Evolutionary conservation across 2,329 filamentous ascomycete species (phyloP).

Genomic region (Hypoxylon sp.): DNA sequence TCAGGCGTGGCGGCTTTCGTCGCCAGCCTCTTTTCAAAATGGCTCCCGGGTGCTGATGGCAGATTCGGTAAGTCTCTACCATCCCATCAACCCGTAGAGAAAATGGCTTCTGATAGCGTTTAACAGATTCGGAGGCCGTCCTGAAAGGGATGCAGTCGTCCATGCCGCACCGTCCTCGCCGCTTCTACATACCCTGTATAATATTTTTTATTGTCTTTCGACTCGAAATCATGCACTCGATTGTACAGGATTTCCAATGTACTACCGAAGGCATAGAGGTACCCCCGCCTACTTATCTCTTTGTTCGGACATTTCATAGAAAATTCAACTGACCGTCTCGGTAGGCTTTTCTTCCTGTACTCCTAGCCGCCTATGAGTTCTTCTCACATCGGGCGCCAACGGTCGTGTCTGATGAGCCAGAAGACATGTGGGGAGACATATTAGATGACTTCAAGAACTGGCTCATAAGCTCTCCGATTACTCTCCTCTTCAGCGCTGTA

Average conservation of each 20-base stretch:
- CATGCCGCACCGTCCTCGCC: slow-evolving; percentile 56
- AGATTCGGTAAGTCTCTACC: slow-evolving; percentile 51
- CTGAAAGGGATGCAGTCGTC: slow-evolving; percentile 48
- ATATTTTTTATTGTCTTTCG: slow-evolving; percentile 56
- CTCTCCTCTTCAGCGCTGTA: slow-evolving; percentile 48
- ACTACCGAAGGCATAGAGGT: slow-evolving; percentile 59
- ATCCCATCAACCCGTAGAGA: not conserved
- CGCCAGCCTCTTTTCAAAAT: slow-evolving; percentile 53
- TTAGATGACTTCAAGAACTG: slow-evolving; percentile 58
- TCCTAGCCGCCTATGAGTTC: slow-evolving; percentile 56
- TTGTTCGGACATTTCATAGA: not conserved
- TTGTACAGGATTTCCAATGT: slow-evolving; percentile 60
- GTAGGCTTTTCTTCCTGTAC: slow-evolving; percentile 57
- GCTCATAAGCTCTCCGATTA: slow-evolving; percentile 53
- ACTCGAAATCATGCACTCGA: slow-evolving; percentile 56
- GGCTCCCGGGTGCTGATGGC: slow-evolving; percentile 57
- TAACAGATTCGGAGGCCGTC: slow-evolving; percentile 43
- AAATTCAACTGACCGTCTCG: not conserved
- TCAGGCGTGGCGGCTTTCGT: slow-evolving; percentile 53
- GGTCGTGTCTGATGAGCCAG: slow-evolving; percentile 56
- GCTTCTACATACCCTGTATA: slow-evolving; percentile 55
- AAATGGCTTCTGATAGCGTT: slow-evolving; percentile 5
- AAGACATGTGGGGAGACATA: slow-evolving; percentile 53
- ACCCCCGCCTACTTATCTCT: slow-evolving; percentile 3
- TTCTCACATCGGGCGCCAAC: slow-evolving; percentile 47